Evolutionary conservation across 176 grass and related monocot species (phyloP), one percentile per base, ranked within the genome.

Genomic region (Aegilops speltoides): DNA sequence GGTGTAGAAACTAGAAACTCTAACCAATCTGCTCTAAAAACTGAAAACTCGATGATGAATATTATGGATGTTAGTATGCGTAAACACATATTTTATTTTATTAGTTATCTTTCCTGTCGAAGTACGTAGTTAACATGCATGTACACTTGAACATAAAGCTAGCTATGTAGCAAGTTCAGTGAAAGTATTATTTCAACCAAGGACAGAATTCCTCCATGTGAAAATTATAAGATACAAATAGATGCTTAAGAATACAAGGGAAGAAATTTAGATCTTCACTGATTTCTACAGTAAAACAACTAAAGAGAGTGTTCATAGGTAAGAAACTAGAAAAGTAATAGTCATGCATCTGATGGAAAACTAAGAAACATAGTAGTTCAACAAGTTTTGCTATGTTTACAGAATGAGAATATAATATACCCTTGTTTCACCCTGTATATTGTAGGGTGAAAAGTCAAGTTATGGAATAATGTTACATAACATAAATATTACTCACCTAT

Each of bases 401-500:
- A n/a, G 48, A 77, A 45, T n/a, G 73, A 36, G 5, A 54, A 54
- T 54, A 54, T 54, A 54, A 20, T 43, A 78, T 24, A 83, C n/a
- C 15, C 46, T 24, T 2, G 61, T 83, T 82, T 48, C 52, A 70
- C 36, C 25, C 48, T 38, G n/a, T 34, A 60, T 19, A 61, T 5
- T 43, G 52, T 43, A 81, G 76, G 5, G 38, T 68, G 8, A 20
- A 37, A 83, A 84, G 61, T 31, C 33, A 71, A 72, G 17, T 15
- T 52, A 38, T 48, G 32, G 20, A 0, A 73, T 57, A 81, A 19
- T 8, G 8, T 65, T 36, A 79, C 16, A 66, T 64, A 78, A 41
- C 52, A 84, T 13, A 88, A 57, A 84, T n/a, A 50, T 64, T 77
- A 71, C 75, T 68, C 84, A 95, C 93, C 89, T 70, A 98, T 95